Evolutionary conservation across 192 early-diverging fungal genomes (phyloP).

Genomic region (Backusella macrospora): DNA sequence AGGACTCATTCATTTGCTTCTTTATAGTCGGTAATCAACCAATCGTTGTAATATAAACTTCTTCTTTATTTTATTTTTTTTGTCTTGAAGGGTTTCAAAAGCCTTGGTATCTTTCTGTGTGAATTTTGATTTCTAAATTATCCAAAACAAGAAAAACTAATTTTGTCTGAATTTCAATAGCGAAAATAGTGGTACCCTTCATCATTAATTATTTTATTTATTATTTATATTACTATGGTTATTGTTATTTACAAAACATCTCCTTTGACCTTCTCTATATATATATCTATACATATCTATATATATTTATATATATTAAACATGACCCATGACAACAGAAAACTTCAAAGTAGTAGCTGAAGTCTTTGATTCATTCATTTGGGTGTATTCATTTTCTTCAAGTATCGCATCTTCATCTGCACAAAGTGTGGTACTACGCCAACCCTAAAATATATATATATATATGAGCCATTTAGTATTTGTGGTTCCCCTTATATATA

Average conservation of each 20-base stretch:
- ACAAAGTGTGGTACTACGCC: constrained; percentile 42
- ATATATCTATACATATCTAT: no score
- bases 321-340: constrained; percentile 45
- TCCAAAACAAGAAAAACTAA: no score
- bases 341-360: constrained; percentile 32
- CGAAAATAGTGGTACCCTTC: no score
- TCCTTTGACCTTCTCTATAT: background rate
- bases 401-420: constrained; percentile 25
- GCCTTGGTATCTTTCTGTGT: no score
- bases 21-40: no score
- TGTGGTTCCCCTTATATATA: background rate
- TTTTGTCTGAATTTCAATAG: no score
- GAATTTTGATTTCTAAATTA: no score
- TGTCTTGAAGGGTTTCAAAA: no score
- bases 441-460: constrained; percentile 23
- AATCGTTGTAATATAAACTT: no score
- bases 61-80: no score
- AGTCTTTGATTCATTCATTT: background rate
- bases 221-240: background rate
- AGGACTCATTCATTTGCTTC: no score
- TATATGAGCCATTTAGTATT: background rate
- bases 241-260: constrained; percentile 5
- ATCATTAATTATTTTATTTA: background rate
- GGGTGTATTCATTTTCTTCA: constrained; percentile 1
- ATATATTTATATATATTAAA: no score